A percentile compares a stretch with the other conserved stretches of the same genome.
These are phyloP conservation scores for Fusarium burgessii DNA, from an alignment of 2,329 filamentous ascomycete genomes.

Conservation along the genomic window DNA sequence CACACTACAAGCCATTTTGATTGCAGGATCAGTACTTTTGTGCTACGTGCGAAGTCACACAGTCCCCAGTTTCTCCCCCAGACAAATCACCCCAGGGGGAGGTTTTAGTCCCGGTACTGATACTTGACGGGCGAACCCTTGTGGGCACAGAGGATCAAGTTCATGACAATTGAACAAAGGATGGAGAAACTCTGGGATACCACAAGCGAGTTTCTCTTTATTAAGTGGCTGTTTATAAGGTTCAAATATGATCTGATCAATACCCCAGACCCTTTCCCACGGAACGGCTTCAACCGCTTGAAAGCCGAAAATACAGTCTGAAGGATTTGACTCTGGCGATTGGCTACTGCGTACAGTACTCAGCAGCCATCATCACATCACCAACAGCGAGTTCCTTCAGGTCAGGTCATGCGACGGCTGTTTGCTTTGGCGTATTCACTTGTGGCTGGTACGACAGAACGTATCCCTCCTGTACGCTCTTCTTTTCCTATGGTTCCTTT, in stretches of 20 bases:
- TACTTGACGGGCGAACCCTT: conserved; percentile 17
- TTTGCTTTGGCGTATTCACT: conserved; percentile 7
- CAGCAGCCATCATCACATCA: background rate
- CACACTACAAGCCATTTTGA: background rate
- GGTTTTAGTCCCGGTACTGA: conserved; percentile 29
- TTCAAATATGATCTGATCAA: conserved; percentile 12
- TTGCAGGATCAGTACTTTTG: background rate
- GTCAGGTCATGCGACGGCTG: conserved; percentile 19
- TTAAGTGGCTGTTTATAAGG: background rate
- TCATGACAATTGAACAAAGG: conserved; percentile 16
- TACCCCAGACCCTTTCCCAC: background rate
- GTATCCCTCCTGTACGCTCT: background rate
- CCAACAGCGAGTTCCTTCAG: background rate
- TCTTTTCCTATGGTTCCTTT: background rate
- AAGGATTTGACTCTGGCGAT: background rate
- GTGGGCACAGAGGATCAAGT: background rate
- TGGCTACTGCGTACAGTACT: background rate
- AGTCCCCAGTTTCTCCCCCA: conserved; percentile 38
- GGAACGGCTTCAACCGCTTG: conserved; percentile 18
- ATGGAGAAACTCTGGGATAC: background rate
- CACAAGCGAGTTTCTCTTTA: background rate
- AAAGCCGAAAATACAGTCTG: conserved; percentile 25
- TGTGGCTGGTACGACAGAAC: conserved; percentile 22
- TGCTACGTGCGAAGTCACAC: conserved; percentile 22
- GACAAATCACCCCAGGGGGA: conserved; percentile 26